Evolutionary conservation across 2,329 filamentous ascomycete species (phyloP), one percentile per base, ranked within the genome.

Genomic region (Xylariaceae sp.): DNA sequence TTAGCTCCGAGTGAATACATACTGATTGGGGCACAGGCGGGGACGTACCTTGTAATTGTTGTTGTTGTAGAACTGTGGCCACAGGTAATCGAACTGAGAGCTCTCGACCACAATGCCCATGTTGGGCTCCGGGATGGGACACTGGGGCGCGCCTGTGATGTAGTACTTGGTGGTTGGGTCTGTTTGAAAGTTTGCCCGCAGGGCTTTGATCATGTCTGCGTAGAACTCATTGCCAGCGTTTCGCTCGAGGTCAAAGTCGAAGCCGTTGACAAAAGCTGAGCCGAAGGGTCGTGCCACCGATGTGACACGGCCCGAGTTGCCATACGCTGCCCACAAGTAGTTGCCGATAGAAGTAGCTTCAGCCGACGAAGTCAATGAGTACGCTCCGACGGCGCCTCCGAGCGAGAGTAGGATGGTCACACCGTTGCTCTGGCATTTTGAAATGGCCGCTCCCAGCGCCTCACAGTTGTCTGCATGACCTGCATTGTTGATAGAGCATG

Each of bases 1-100:
- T 28, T 28, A 28, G 26, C 11, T 24, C 5, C 5, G 5, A 8
- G n/a, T 8, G 7, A 9, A 28, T 9, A 13, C 26, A 9, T 9
- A 28, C 8, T 5, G n/a, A 28, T n/a, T 9, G 13, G 13, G 13
- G 5, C 7, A 28, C 5, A 28, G 13, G 26, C n/a, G 5, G 8
- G 13, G 13, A 28, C 26, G n/a, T 28, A 28, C 26, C 38, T 50
- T 54, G 46, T 54, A 54, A 24, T 54, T 54, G 44, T 54, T 53
- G 52, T 71, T 71, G 58, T 71, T 71, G 58, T 71, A 71, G 52
- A 69, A 70, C 52, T 71, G 68, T 14, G 70, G 55, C 47, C 62
- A 69, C 7, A 71, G 47, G 30, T 59, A 58, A 45, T 71, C 66
- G 41, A 69, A 70, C 34, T 52, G 43, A 47, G 61, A 12, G 17